phyloP scores from a whole-genome alignment of 73 alveolate genomes.

The Tetrahymena borealis region DNA sequence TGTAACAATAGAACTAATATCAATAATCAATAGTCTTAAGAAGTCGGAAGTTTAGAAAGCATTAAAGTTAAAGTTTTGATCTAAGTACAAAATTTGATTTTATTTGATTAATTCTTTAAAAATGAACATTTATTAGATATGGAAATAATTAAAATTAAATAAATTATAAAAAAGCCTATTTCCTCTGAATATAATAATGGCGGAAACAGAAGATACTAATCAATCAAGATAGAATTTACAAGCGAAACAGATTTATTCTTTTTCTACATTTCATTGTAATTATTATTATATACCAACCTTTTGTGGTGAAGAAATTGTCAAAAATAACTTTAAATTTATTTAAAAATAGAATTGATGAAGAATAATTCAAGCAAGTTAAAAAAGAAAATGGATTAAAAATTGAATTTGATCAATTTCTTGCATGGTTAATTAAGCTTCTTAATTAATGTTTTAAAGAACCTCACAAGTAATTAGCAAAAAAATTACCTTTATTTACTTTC shows the following conservation, averaged over 20 bases:
- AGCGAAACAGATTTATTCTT: conserved; percentile 38
- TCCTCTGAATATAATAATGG: neutral
- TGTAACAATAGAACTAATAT: neutral
- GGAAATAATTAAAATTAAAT: neutral
- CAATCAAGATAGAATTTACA: conserved; percentile 33
- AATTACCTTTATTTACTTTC: too few relatives aligned
- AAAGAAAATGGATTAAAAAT: conserved; percentile 20
- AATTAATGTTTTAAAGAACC: conserved; percentile 34
- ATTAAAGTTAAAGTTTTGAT: conserved; percentile 31
- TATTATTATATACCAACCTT: neutral
- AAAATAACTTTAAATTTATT: too few relatives aligned
- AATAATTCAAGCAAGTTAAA: conserved; percentile 8
- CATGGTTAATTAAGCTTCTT: conserved; percentile 22
- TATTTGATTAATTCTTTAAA: neutral
- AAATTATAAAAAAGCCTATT: neutral
- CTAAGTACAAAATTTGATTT: neutral
- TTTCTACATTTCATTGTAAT: conserved; percentile 24
- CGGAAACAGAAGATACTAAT: neutral
- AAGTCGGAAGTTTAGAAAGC: conserved; percentile 35
- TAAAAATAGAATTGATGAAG: conserved; percentile 14
- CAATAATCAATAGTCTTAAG: conserved; percentile 21
- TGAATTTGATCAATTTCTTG: conserved; percentile 17
- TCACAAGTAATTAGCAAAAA: conserved; percentile 12
- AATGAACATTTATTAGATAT: neutral
- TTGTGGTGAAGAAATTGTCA: neutral